These are phyloP conservation scores for Boletus rubropictus DNA, from an alignment of 768 basidiomycete genomes.

Conservation along the genomic window DNA sequence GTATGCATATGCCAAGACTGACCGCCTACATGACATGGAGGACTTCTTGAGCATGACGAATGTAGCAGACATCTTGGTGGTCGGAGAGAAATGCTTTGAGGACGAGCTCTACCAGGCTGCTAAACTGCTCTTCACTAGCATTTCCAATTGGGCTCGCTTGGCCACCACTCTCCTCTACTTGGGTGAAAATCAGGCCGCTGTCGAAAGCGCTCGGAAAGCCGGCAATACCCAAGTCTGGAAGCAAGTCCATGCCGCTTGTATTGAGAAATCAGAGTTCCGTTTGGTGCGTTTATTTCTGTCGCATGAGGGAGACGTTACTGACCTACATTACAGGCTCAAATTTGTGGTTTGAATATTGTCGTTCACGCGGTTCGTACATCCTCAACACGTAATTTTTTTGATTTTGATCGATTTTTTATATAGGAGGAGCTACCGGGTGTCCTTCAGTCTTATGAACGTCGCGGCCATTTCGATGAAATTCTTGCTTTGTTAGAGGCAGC, in stretches of 20 bases:
- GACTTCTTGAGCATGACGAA: constrained; percentile 99
- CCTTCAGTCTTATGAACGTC: constrained; percentile 80
- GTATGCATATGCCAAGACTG: constrained; percentile 96
- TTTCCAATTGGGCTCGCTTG: constrained; percentile 97
- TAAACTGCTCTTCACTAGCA: constrained; percentile 91
- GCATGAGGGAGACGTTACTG: constrained; percentile 1
- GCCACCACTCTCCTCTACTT: constrained; percentile 98
- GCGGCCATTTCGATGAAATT: constrained; percentile 93
- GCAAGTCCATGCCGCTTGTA: constrained; percentile 96
- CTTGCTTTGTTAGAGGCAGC: constrained; percentile 90
- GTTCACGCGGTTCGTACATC: constrained; percentile 64
- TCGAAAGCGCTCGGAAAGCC: constrained; percentile 98
- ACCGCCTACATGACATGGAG: constrained; percentile 98
- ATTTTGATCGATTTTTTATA: constrained; percentile 1
- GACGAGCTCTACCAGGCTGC: constrained; percentile 97
- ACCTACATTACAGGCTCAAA: constrained; percentile 64
- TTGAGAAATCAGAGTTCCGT: constrained; percentile 96
- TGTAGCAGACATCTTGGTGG: constrained; percentile 92
- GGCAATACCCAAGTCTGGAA: constrained; percentile 99
- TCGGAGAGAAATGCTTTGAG: constrained; percentile 99
- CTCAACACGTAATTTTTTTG: constrained; percentile 4
- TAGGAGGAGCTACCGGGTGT: constrained; percentile 74
- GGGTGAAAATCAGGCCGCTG: constrained; percentile 95
- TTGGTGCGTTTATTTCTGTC: constrained; percentile 43
- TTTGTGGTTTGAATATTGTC: constrained; percentile 96